Base-by-base conservation (phyloP, 2,329 filamentous ascomycete genomes). In the Zymoseptoria passerinii region DNA sequence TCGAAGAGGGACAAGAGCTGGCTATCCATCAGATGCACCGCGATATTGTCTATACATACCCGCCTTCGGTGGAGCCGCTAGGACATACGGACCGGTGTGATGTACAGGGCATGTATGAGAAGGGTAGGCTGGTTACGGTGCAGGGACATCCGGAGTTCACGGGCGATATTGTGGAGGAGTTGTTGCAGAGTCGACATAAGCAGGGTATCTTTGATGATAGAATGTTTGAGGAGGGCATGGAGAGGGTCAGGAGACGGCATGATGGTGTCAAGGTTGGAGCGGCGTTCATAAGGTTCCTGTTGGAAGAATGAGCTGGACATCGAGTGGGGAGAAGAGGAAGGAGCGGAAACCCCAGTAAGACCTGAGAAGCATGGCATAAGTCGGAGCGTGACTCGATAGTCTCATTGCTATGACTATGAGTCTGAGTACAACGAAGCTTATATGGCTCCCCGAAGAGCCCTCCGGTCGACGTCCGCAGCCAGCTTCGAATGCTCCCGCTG, bases 71-170 rank as follows among this genome's bases (percentile, higher is more conserved):
- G 1, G 78, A 86, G 57, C 73, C 78, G 1, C 78, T 95, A 1
- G 90, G 84, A 1, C 80, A 78, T 48, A 88, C 87, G 1, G 78
- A 80, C 3, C 74, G 79, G 51, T 95, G 90, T 75, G 75, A 79
- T 8, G 84, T 90, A n/a, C 90, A 95, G 72, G 88, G 85, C 61
- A 90, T 95, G 82, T 88, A 94, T 70, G 73, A 79, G 19, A 82
- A 85, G 8, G 77, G 80, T 49, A 80, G 80, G 40, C 77, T 89
- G 60, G 85, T 95, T 61, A 86, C 89, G 0, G 83, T 95, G 1
- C 90, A 96, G 76, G 90, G 90, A 5, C 90, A 95, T 72, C 91
- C 90, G 0, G 91, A 96, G 72, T 94, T 92, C 71, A 88, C 80
- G 3, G 78, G 80, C 59, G 80, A 84, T 16, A 91, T 95, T 63